Conservation (phyloP, 306 rosid genomes). For the Quercus alba region DNA sequence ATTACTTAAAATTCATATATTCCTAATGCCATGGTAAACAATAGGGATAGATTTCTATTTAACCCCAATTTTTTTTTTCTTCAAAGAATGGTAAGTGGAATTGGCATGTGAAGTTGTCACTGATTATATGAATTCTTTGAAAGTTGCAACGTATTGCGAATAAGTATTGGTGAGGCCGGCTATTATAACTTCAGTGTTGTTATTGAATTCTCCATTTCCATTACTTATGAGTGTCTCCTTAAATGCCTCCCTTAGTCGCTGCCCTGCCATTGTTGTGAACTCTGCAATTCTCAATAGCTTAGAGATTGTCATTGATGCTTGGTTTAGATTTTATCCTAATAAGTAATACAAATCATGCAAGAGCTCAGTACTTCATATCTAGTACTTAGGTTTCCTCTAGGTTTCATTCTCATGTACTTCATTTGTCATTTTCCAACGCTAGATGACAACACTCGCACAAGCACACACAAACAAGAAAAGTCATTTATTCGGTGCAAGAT, state of each 20-base stretch:
- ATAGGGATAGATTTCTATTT: too few relatives aligned
- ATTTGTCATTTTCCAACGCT: too few relatives aligned
- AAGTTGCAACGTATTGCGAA: slow-evolving; percentile 75
- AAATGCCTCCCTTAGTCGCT: slow-evolving; percentile 68
- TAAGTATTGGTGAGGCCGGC: slow-evolving; percentile 89
- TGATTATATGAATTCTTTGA: slow-evolving; percentile 54
- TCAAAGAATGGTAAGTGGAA: neutral
- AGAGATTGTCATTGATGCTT: neutral
- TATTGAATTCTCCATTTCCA: slow-evolving; percentile 51
- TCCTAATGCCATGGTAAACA: too few relatives aligned
- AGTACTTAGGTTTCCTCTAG: too few relatives aligned
- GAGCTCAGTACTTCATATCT: too few relatives aligned
- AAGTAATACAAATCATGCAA: neutral
- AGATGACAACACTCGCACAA: too few relatives aligned
- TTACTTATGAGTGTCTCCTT: slow-evolving; percentile 55
- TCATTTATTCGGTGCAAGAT: neutral
- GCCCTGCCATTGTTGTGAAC: slow-evolving; percentile 88
- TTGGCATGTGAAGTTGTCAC: neutral
- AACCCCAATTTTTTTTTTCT: too few relatives aligned
- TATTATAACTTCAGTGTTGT: slow-evolving; percentile 53
- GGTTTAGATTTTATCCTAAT: neutral
- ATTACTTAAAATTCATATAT: neutral
- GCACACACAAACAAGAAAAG: too few relatives aligned
- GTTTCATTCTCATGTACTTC: too few relatives aligned
- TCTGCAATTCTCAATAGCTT: slow-evolving; percentile 41